Percentiles rank a stretch among this genome's conserved stretches.
phyloP scores from a whole-genome alignment of 2,329 filamentous ascomycete species.

The Fusarium sp. region DNA sequence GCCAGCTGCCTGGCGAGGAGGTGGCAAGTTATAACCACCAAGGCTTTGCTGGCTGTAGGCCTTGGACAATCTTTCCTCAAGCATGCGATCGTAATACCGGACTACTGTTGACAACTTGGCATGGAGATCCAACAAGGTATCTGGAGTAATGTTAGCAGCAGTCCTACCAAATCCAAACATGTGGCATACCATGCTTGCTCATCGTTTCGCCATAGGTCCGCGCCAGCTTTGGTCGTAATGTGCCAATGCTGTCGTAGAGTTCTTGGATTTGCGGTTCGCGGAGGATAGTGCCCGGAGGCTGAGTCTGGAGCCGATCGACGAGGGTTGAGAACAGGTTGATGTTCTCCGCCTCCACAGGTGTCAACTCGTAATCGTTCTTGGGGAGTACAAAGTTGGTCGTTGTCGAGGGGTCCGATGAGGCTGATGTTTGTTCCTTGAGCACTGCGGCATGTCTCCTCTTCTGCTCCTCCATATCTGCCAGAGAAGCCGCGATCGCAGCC shows the following conservation, averaged over 20 bases:
- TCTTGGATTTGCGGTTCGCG: constrained; percentile 98
- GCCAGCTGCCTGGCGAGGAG: constrained; percentile 62
- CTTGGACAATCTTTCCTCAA: constrained; percentile 92
- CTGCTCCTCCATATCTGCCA: constrained; percentile 98
- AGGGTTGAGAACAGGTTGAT: constrained; percentile 96
- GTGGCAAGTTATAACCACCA: constrained; percentile 70
- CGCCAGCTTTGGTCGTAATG: constrained; percentile 90
- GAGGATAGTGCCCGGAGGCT: constrained; percentile 95
- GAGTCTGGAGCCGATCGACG: constrained; percentile 93
- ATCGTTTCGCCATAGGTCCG: constrained; percentile 98
- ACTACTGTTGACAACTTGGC: constrained; percentile 96
- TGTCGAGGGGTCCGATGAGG: constrained; percentile 47
- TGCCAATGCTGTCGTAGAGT: constrained; percentile 96
- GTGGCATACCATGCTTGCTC: constrained; percentile 90
- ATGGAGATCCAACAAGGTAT: constrained; percentile 92
- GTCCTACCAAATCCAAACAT: too few relatives aligned
- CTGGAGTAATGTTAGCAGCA: constrained; percentile 56
- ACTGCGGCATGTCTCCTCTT: constrained; percentile 89
- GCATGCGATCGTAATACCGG: constrained; percentile 96
- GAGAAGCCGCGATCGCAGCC: constrained; percentile 92
- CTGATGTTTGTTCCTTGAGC: constrained; percentile 80
- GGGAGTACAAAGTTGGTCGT: constrained; percentile 67
- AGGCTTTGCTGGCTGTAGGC: constrained; percentile 87
- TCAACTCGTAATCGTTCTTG: constrained; percentile 95
- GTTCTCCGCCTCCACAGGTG: constrained; percentile 93